Base-by-base conservation (phyloP, 2,329 filamentous ascomycete species). In the Penicillium sp. region DNA sequence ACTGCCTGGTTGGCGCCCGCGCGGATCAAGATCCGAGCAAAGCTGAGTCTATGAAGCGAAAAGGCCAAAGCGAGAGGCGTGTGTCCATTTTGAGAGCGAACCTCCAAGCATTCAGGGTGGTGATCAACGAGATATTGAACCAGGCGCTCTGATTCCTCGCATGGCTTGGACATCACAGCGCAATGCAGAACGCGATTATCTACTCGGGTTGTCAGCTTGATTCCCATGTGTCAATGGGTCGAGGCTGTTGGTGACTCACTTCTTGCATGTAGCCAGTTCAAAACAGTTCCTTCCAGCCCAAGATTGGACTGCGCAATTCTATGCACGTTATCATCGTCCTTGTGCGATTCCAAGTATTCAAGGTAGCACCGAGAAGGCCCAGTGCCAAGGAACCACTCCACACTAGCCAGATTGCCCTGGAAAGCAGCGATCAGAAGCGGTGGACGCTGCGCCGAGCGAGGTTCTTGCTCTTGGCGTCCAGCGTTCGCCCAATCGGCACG, bases 381-480 rank as follows among this genome's bases (percentile, higher is more conserved):
- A 45, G 87, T 84, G 41, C 84, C 81, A 39, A 88, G 64, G 60
- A 91, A 87, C 79, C 86, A 94, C 56, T 93, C 81, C 0, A 87
- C 78, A 13, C 76, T 75, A 26, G 83, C 77, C n/a, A 91, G 59
- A 14, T 72, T 83, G 3, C 80, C 64, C n/a, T 50, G 36, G 4
- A 52, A 33, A 1, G 62, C 61, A 17, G 64, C 56, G 6, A 50
- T 39, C 14, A 70, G 51, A 11, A 71, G 54, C 1, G 66, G 62
- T 7, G 61, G 48, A 13, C 39, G 41, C 11, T 34, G 27, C 10
- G 23, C 20, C 3, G 15, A 16, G 3, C 15, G 9, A 15, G 4
- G 18, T 4, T 27, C 18, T 9, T 37, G 31, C 19, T 42, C 23
- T 33, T 40, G 14, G 14, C 78, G 75, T 3, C 80, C 80, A 5